Percentiles rank a stretch among this genome's conserved stretches.
phyloP scores from a whole-genome alignment of 148 eudicot species.

The Euryodendron excelsum region DNA sequence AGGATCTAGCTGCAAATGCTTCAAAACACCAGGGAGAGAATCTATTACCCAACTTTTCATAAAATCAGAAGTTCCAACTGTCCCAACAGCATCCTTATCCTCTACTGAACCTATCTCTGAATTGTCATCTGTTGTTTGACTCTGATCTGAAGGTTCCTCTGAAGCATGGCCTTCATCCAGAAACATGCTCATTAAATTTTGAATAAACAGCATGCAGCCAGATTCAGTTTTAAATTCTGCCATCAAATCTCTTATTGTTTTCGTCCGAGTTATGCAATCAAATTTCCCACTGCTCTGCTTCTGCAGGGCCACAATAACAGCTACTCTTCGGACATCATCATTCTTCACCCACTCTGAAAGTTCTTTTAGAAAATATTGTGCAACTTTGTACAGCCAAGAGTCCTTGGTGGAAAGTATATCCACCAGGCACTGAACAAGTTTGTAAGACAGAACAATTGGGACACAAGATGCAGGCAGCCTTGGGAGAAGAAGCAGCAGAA shows the following conservation, averaged over 20 bases:
- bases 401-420: slow-evolving; percentile 75
- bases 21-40: slow-evolving; percentile 65
- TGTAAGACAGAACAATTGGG: slow-evolving; percentile 63
- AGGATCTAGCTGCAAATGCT: slow-evolving; percentile 61
- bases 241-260: slow-evolving; percentile 74
- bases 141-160: slow-evolving; percentile 91
- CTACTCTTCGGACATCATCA: slow-evolving; percentile 72
- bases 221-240: slow-evolving; percentile 70
- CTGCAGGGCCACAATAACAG: slow-evolving; percentile 77
- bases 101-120: slow-evolving; percentile 73
- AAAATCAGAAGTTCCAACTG: slow-evolving; percentile 50
- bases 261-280: slow-evolving; percentile 69
- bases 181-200: slow-evolving; percentile 71
- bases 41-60: slow-evolving; percentile 88
- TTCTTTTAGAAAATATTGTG: slow-evolving; percentile 68
- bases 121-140: slow-evolving; percentile 85
- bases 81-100: slow-evolving; percentile 60
- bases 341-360: slow-evolving; percentile 60
- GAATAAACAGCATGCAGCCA: slow-evolving; percentile 77
- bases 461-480: slow-evolving; percentile 78
- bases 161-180: slow-evolving; percentile 65
- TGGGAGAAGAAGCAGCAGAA: slow-evolving; percentile 77
- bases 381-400: slow-evolving; percentile 86
- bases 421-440: slow-evolving; percentile 81
- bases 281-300: slow-evolving; percentile 90